Percentiles rank a stretch among this genome's conserved stretches.
These are phyloP conservation scores for Xerocomellus amylosporus DNA, from an alignment of 768 basidiomycete species.

Conservation along the genomic window DNA sequence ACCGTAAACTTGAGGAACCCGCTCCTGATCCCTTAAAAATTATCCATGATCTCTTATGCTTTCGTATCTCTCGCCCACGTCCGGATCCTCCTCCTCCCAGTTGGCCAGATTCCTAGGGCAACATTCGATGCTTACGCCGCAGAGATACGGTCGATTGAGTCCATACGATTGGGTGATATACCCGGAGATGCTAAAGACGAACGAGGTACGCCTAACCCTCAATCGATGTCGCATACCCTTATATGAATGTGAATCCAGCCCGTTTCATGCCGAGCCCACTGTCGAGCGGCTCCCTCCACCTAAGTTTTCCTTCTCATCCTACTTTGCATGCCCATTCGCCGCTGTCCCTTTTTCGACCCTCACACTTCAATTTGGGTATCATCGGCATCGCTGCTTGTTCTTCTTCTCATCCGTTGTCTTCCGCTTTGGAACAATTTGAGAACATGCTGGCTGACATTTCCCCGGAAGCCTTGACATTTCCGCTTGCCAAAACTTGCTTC, in stretches of 20 bases:
- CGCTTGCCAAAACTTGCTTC: constrained; percentile 78
- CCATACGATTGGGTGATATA: constrained; percentile 77
- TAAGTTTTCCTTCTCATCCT: constrained; percentile 75
- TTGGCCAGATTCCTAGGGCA: constrained; percentile 68
- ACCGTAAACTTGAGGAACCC: neutral
- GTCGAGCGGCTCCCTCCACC: constrained; percentile 77
- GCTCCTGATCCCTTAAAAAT: neutral
- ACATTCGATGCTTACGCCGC: constrained; percentile 71
- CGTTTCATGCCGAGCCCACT: constrained; percentile 79
- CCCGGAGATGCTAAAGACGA: constrained; percentile 77
- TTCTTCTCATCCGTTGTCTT: constrained; percentile 48
- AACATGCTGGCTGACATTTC: constrained; percentile 62
- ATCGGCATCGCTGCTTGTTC: constrained; percentile 81
- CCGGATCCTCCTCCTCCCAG: constrained; percentile 80
- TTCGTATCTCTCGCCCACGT: constrained; percentile 87
- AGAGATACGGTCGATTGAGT: constrained; percentile 71
- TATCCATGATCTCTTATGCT: constrained; percentile 61
- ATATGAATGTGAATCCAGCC: constrained; percentile 39
- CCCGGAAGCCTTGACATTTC: constrained; percentile 64
- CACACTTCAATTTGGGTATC: constrained; percentile 81
- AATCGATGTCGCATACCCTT: neutral
- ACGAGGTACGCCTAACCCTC: constrained; percentile 49
- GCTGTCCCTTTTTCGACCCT: constrained; percentile 72
- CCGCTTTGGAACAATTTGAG: constrained; percentile 65
- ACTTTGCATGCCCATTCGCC: constrained; percentile 64